Percentiles rank a stretch among this genome's conserved stretches.
Conservation (phyloP, 306 rosid species). For the Quercus dentata region DNA sequence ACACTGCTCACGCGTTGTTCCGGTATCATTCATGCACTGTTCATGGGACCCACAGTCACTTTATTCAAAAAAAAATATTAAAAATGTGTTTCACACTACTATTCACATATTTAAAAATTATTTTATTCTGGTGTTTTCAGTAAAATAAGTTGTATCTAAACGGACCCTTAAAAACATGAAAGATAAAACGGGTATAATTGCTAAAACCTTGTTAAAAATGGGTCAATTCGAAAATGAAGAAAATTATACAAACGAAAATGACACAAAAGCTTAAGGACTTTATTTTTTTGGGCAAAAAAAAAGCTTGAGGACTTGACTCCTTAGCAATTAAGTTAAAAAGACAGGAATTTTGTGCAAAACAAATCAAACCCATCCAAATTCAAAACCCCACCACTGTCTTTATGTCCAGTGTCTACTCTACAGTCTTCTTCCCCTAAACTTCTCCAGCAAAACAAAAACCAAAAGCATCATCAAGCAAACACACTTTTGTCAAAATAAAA, state of each 20-base stretch:
- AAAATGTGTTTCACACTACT: fast-evolving
- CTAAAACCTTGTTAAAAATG: not conserved
- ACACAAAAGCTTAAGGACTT: not conserved
- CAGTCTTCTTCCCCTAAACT: not conserved
- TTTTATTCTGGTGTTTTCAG: no score
- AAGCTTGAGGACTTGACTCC: not conserved
- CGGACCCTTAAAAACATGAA: no score
- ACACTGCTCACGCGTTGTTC: no score
- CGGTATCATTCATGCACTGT: fast-evolving
- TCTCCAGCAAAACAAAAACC: not conserved
- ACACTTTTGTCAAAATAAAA: not conserved
- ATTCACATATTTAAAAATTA: no score
- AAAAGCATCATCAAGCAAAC: not conserved
- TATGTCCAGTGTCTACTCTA: no score
- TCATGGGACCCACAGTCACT: no score
- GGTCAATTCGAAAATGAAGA: not conserved
- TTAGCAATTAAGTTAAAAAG: not conserved
- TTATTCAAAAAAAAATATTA: no score
- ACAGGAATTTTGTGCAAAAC: not conserved
- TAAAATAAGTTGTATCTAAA: no score
- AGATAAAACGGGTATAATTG: not conserved
- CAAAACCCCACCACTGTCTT: not conserved
- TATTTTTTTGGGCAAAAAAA: no score
- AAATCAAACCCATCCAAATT: not conserved
- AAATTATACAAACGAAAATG: not conserved